Evolutionary conservation across 1,284 basidiomycete species (phyloP), one percentile per base, ranked within the genome.

Genomic region (Rhodotorula mucilaginosa): DNA sequence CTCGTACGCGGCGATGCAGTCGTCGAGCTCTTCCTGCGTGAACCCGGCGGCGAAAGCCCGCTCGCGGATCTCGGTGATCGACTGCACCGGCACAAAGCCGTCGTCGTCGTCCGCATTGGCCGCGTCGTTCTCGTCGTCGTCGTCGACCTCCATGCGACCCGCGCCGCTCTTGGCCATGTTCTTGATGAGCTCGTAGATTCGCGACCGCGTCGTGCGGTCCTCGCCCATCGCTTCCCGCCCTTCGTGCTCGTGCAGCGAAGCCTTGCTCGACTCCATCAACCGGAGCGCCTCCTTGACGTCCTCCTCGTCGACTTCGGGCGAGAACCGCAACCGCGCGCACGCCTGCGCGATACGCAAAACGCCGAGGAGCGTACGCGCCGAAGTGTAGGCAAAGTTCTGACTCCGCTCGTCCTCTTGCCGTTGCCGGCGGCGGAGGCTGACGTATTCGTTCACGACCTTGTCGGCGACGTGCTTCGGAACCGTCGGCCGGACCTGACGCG

Each of bases 221-320:
- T 82, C 83, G 60, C 89, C 89, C 49, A 83, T 83, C 56, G 81
- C 79, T 7, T 77, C 72, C 46, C 87, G 87, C 34, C 87, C 86
- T 26, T 89, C 87, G 65, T 88, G 86, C 61, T 93, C 90, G 73
- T 88, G 85, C 76, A 99, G 83, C 78, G 88, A 91, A 77, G 92
- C 90, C 82, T 99, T 99, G 83, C 90, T 93, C 74, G 92, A 93
- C 75, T 96, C 93, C 92, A 99, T 97, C 74, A 99, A 84, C 49
- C 97, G 88, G 69, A 99, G 84, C 2, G 97, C 97, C 83, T 99
- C 97, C 80, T 99, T 94, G 7, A 99, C 95, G 80, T 99, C 97
- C 64, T 87, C 86, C 70, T 89, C 87, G 63, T 89, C 88, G 44
- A 99, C 97, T 13, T 83, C 82, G 77, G 89, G 87, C 61, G 91